Evolutionary conservation across 2,329 filamentous ascomycete species (phyloP), one percentile per base, ranked within the genome.

Genomic region (Pyrenochaeta sp.): DNA sequence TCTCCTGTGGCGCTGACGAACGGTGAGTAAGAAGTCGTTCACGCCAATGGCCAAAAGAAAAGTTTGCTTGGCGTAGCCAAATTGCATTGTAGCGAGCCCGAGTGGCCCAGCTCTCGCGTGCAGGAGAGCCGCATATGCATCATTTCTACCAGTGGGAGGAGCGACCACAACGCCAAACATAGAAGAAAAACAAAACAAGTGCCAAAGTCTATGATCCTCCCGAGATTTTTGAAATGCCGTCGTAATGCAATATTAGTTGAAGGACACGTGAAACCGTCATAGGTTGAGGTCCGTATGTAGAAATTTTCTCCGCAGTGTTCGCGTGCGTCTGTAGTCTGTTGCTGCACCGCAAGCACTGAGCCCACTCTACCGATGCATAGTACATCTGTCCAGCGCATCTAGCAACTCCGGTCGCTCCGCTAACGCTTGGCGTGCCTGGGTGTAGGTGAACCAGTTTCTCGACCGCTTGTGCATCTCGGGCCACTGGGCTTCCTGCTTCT

Each of bases 391-490:
- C 61, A 99, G 83, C 30, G 95, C 95, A 77, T 96, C 91, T 64
- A 94, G 82, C 58, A 99, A 83, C 83, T 98, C 95, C 1, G 94
- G 94, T 56, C 95, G 86, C 60, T 87, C 85, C 66, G 87, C 85
- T 71, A 99, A 82, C 48, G 89, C 88, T 66, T 91, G 88, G 64
- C 87, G 87, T n/a, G 95, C 95, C 77, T 96, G 88, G 50, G 85
- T 80, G 76, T 92, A 97, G 50, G 88, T 90, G 78, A 97, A 92
- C 95, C 95, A 99, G 76, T 90, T 87, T 59, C 95, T 88, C 77
- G 90, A 90, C 72, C 95, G 87, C 84, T 97, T 98, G 79, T 96
- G 88, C 82, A 86, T 90, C 82, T 99, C 95, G 1, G 95, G 95
- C 95, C 95, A 99, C 57, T 93, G 88, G 15, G 84, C 82, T 78